Evolutionary conservation across 2,329 filamentous ascomycete species (phyloP).

Genomic region (Venturia aucupariae): DNA sequence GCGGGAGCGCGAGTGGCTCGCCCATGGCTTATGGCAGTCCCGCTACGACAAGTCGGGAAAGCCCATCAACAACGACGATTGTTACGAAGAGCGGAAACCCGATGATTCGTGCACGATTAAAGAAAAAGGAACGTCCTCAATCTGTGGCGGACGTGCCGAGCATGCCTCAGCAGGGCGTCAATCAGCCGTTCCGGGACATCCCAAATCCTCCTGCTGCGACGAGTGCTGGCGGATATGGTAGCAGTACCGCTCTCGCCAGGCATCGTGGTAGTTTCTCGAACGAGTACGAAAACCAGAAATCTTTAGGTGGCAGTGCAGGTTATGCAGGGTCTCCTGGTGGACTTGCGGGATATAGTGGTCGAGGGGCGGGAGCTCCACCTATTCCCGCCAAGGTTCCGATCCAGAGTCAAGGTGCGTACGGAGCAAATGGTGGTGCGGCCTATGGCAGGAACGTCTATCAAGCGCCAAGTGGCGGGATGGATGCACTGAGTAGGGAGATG

Average conservation of each 20-base stretch:
- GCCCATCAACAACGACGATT: neutral
- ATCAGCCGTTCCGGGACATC: slow-evolving; percentile 10
- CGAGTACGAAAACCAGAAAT: slow-evolving; percentile 15
- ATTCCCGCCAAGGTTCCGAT: slow-evolving; percentile 64
- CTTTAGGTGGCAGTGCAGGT: neutral
- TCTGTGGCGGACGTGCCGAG: neutral
- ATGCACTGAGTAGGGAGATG: slow-evolving; percentile 19
- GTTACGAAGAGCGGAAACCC: neutral
- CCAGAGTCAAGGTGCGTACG: slow-evolving; percentile 24
- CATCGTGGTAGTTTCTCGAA: neutral
- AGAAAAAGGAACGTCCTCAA: slow-evolving; percentile 8
- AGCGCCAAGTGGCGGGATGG: slow-evolving; percentile 25
- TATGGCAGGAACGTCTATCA: slow-evolving; percentile 18
- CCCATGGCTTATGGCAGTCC: neutral
- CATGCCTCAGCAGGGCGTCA: neutral
- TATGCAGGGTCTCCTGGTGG: slow-evolving; percentile 18
- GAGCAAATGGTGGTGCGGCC: slow-evolving; percentile 20
- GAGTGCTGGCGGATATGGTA: slow-evolving; percentile 21
- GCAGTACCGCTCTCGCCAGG: neutral
- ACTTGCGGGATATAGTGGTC: slow-evolving; percentile 21
- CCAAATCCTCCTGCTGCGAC: slow-evolving; percentile 9
- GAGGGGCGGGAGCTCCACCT: slow-evolving; percentile 38
- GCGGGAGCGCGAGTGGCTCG: slow-evolving; percentile 8
- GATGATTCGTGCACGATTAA: slow-evolving; percentile 7
- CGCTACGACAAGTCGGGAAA: neutral